These are phyloP conservation scores for Aspergillus fumigatus DNA, from an alignment of 2,329 filamentous ascomycete species.

Conservation along the genomic window DNA sequence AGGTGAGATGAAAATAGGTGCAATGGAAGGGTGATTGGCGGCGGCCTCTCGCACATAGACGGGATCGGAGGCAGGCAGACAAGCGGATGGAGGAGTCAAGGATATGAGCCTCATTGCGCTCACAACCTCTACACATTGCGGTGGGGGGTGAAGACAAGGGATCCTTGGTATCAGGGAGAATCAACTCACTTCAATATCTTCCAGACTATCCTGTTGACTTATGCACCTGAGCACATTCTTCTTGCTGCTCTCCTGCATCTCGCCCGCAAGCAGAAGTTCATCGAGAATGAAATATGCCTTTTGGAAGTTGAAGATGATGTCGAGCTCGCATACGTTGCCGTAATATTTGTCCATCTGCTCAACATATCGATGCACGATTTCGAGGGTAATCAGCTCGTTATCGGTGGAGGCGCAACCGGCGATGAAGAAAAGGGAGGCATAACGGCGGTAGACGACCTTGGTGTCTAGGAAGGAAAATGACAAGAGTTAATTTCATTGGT, in stretches of 20 bases:
- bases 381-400: constrained; percentile 96
- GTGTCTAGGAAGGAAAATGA: constrained; percentile 60
- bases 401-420: constrained; percentile 94
- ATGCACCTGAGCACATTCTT: constrained; percentile 98
- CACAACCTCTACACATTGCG: background rate
- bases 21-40: background rate
- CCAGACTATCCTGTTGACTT: constrained; percentile 91
- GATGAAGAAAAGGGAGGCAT: constrained; percentile 99
- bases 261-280: constrained; percentile 88
- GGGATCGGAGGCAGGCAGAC: background rate
- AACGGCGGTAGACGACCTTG: constrained; percentile 97
- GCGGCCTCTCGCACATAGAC: background rate
- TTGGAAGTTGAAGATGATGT: constrained; percentile 99
- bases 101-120: background rate
- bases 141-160: background rate
- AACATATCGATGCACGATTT: constrained; percentile 98
- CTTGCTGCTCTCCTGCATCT: constrained; percentile 98
- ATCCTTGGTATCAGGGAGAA: background rate
- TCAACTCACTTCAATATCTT: constrained; percentile 95
- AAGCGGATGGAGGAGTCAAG: background rate
- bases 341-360: constrained; percentile 99
- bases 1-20: background rate
- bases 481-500: constrained; percentile 3
- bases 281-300: constrained; percentile 99
- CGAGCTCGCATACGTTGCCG: constrained; percentile 97